Evolutionary conservation across 2,329 filamentous ascomycete species (phyloP), one percentile per base, ranked within the genome.

Genomic region (Stachybotrys elegans): DNA sequence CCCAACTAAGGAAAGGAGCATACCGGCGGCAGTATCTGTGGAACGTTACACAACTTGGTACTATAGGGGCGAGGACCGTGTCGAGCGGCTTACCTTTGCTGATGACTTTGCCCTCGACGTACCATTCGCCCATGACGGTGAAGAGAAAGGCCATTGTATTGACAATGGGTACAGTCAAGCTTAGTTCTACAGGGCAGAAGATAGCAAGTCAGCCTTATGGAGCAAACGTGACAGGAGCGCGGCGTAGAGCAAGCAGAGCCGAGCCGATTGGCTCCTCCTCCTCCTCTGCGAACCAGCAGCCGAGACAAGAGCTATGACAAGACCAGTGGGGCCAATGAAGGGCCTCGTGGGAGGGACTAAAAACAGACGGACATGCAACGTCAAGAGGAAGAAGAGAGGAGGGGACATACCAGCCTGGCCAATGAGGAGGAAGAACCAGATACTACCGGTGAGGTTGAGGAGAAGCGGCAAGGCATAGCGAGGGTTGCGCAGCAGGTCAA

Each of bases 381-480:
- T 29, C 11, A n/a, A 29, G 3, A 12, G 21, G 6, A 14, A 25
- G 29, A 43, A 21, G 32, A 46, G 52, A 39, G 37, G 37, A 32
- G 31, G 14, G 14, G 14, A 44, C 42, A 43, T 43, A 94, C 90
- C 90, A 57, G 91, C 91, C 63, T 93, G 81, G 6, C 92, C 92
- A 67, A 97, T 92, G 51, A 97, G 72, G 53, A 97, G 67, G 57
- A 97, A 97, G 68, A 97, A 97, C 92, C 92, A 97, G 44, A 96
- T 77, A 59, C 89, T 95, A 22, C 92, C 92, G 3, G 92, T 95
- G 43, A 97, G 69, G 62, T 97, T 97, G 46, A 95, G 67, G 42
- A 95, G 68, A 54, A 97, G 67, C 17, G 92, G 92, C 21, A 95
- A 68, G 6, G 89, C 87, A 66, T 97, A 97, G 16, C 80, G 78